Base-by-base conservation (phyloP, 371 early-diverging fungal species). In the Mortierella polycephala region DNA sequence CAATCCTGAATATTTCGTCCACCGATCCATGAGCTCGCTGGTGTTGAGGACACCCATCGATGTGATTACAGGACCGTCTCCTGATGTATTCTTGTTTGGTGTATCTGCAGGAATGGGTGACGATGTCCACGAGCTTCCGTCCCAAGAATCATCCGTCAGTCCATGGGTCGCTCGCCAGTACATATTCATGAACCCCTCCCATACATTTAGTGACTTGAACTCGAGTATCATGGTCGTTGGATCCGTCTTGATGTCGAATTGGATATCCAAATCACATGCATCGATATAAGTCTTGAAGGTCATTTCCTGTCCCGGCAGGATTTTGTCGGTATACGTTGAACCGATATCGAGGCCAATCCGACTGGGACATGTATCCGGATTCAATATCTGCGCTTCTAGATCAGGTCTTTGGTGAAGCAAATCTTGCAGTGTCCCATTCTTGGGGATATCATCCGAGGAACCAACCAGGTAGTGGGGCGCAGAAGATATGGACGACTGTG, bases 121-220 rank as follows among this genome's bases (percentile, higher is more conserved):
- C 0, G 73, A 69, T 1, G 62, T 63, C 18, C n/a, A 21, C 6
- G 73, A 59, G 9, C 0, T 8, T 2, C 73, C 80, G 23, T 79
- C 54, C 79, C 79, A 79, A 11, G 73, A 62, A 37, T 56, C 30
- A 39, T 79, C 80, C 10, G 73, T 66, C n/a, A 79, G 52, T 57
- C 69, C 65, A 57, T 79, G 73, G 13, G 39, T 39, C 7, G 80
- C 80, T 44, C 80, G 57, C 80, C 80, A 79, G 60, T 69, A 79
- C 73, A 79, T 79, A 18, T 73, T 79, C 80, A 79, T 73, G 21
- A 63, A 79, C 12, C 80, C 80, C 41, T 79, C 80, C 80, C 80
- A 79, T 2, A 79, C 80, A 50, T 79, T 79, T 21, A 56, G 47
- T 0, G 80, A 54, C 5, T 30, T 53, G 44, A 79, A 79, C 11